Conservation (phyloP, 2,329 filamentous ascomycete species). For the Beauveria varroae region DNA sequence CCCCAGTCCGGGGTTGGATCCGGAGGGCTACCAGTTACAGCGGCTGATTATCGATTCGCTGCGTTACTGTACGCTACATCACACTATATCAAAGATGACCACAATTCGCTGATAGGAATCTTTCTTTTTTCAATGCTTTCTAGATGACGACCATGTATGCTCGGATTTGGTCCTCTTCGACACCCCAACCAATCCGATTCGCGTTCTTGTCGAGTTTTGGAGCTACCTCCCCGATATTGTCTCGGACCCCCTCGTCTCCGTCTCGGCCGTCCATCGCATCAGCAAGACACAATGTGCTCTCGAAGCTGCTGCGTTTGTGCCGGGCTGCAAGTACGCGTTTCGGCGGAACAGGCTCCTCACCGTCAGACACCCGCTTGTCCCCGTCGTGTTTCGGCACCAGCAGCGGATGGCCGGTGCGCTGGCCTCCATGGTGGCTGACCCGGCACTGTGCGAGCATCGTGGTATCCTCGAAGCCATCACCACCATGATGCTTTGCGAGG, state of each 20-base stretch:
- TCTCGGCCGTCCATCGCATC: conserved; percentile 11
- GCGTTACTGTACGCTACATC: conserved; percentile 5
- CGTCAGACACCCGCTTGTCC: conserved; percentile 5
- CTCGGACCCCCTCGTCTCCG: conserved; percentile 8
- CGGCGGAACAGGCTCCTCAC: conserved; percentile 3
- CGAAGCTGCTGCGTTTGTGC: neutral
- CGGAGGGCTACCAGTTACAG: conserved; percentile 10
- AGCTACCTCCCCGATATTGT: conserved; percentile 12
- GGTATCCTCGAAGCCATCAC: conserved; percentile 6
- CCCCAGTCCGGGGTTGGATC: neutral
- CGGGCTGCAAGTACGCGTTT: neutral
- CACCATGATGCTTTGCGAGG: conserved; percentile 9
- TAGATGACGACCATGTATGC: conserved; percentile 4
- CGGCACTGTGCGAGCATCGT: neutral
- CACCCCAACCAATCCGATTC: conserved; percentile 10
- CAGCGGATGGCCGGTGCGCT: conserved; percentile 8
- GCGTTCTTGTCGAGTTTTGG: conserved; percentile 4
- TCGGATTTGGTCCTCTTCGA: conserved; percentile 14
- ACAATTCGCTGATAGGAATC: too few species aligned
- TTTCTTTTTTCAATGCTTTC: neutral
- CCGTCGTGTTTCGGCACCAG: conserved; percentile 10
- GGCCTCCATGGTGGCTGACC: conserved; percentile 4
- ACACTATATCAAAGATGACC: too few species aligned
- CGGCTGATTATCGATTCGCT: conserved; percentile 10
- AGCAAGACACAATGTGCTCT: conserved; percentile 4